Evolutionary conservation across 108 stramenopile species (phyloP), one percentile per base, ranked within the genome.

Genomic region (Aureococcus anophagefferens): DNA sequence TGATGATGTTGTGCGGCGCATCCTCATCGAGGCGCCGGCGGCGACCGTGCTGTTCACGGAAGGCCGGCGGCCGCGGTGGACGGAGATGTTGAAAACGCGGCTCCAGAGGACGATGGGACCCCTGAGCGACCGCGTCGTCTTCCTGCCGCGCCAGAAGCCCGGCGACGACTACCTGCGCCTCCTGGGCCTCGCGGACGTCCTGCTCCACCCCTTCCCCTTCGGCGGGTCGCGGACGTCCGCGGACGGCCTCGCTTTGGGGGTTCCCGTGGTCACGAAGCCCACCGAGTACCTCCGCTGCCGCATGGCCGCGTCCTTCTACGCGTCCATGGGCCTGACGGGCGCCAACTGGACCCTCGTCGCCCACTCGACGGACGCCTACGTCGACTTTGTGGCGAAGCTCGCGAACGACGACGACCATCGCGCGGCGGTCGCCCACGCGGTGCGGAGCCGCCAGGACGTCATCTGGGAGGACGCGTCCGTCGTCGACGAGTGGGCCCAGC

Each of bases 151-250:
- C 44, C 75, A 18, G 33, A 9, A 35, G 46, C 45, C 70, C 14
- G 51, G 51, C 33, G 35, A 66, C 35, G 69, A 35, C 40, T 79
- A 72, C 33, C 29, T 74, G 32, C 14, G 21, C 28, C 64, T 82
- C 16, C 45, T 86, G 14, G 21, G 67, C 13, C 37, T 64, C 30
- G 67, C 74, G 0, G 82, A 85, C 62, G 75, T 83, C 18, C 5
- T 86, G 28, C 46, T 86, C 5, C 86, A 86, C 46, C 86, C 86
- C 0, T 85, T 83, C 37, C 86, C 86, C 0, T 86, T 86, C 65
- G 86, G 81, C 28, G 86, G 86, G 0, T 79, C 80, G 29, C 70
- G 77, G 29, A 86, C 86, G 0, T 78, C 86, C 17, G 82, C 83
- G 3, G 86, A 86, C 74, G 86, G 80, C 17, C 32, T 86, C 0